phyloP scores from a whole-genome alignment of 331 rosid genomes.

The Acacia pycnantha region DNA sequence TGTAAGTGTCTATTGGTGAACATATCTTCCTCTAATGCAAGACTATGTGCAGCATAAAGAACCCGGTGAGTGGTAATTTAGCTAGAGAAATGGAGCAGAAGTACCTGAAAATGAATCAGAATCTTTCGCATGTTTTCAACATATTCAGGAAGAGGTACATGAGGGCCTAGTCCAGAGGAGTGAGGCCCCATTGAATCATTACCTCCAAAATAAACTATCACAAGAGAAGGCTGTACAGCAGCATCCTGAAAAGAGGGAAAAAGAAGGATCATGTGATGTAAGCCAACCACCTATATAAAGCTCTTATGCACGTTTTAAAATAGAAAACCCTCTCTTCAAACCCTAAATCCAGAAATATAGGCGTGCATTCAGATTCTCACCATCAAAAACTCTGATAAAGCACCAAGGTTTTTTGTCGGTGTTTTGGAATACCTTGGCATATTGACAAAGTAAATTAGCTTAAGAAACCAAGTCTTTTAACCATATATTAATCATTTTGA shows the following conservation, averaged over 20 bases:
- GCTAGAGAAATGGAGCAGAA: background rate
- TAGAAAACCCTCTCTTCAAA: background rate
- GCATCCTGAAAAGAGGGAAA: slow-evolving; percentile 59
- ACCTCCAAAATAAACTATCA: slow-evolving; percentile 42
- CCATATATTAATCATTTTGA: slow-evolving; percentile 14
- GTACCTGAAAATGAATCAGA: background rate
- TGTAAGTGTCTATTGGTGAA: background rate
- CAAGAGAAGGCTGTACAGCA: slow-evolving; percentile 87
- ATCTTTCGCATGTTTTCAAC: background rate
- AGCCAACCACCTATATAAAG: background rate
- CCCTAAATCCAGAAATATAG: background rate
- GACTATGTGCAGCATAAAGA: background rate
- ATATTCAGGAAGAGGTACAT: background rate
- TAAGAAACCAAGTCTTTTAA: background rate
- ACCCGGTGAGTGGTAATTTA: background rate
- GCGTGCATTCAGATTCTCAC: background rate
- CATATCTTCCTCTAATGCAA: background rate
- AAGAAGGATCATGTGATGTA: slow-evolving; percentile 18
- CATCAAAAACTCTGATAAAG: background rate
- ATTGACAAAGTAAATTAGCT: background rate
- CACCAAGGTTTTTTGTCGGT: background rate
- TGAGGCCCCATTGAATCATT: slow-evolving; percentile 1
- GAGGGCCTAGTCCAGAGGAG: background rate
- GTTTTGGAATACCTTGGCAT: background rate
- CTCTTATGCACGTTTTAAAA: background rate